Evolutionary conservation across 495 filamentous ascomycete genomes (phyloP), one percentile per base, ranked within the genome.

Genomic region (Trichocladium uniseriatum): DNA sequence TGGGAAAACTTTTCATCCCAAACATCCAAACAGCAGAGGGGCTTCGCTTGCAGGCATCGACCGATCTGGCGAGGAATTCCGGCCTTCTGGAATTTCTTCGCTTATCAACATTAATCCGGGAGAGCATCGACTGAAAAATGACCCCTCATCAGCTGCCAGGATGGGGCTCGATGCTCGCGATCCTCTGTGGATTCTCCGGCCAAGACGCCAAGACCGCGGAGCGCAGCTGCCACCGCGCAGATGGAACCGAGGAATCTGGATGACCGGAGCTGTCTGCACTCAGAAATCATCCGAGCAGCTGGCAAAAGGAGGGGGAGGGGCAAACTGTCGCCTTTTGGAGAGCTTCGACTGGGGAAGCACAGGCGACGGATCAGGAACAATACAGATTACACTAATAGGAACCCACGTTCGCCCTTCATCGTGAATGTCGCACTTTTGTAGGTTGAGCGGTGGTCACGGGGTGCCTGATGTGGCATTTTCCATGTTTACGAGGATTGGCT

Each of bases 201-300:
- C 45, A 49, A 52, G 44, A 19, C 38, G 53, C 48, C 53, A 52
- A 52, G 53, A 49, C 52, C 45, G 49, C 45, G 45, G 49, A 49
- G 44, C 44, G 21, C 53, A 39, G 45, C 53, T 56, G 53, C 53
- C 53, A 52, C 53, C 51, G 51, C 51, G 45, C 48, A 48, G 38
- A 44, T 48, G 53, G 53, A 50, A 56, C 53, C 53, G 53, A 56
- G 47, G 52, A 40, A 51, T 42, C 43, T 51, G 42, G 43, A 35
- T 34, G 53, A 38, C 32, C 44, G 38, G 53, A 45, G 48, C 32
- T 49, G 47, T 36, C 15, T 38, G 37, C 7, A 6, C n/a, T 14
- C 7, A 5, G n/a, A 6, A 21, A 14, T 38, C 19, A n/a, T 16
- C 37, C n/a, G 14, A 43, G 27, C 41, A 18, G 50, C 49, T 51